Evolutionary conservation across 495 filamentous ascomycete genomes (phyloP), one percentile per base, ranked within the genome.

Genomic region (Penicillium longicatenatum): DNA sequence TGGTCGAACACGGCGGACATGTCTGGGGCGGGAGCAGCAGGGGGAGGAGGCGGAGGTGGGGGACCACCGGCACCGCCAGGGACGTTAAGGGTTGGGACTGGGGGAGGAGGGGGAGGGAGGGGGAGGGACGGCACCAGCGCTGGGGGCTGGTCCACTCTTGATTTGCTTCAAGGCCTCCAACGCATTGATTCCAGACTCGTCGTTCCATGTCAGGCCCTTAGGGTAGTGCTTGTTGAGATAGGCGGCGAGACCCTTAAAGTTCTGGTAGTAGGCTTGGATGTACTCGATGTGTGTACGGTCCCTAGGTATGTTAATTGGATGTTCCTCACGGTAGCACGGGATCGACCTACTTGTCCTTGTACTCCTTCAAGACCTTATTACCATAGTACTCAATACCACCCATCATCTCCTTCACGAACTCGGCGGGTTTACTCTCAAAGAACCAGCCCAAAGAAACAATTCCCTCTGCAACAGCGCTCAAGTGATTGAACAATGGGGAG

Each of bases 401-500:
- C 8, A 94, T 75, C 47, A 86, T 85, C 47, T 96, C 93, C 29
- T 81, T 80, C 37, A 97, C 86, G 60, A 90, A 91, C 52, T 91
- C 90, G 59, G 81, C 85, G 1, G 94, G 94, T 68, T 91, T 92
- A 26, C 74, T 73, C 44, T 92, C 87, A 20, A 91, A 82, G 52
- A 97, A 86, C 94, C 94, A 98, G 19, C 86, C 86, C 41, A 98
- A 76, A 7, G 89, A 86, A 57, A 85, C 84, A 62, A 96, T 92
- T 62, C 92, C 91, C 63, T 97, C 93, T 2, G 90, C 84, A n/a
- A 98, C 88, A 42, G 91, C 84, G 59, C 86, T 88, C 17, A 98
- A 74, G 63, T 97, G 90, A 61, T 88, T 86, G 68, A 89, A 90
- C 39, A 88, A 66, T 2, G 86, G 80, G 3, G 85, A 84, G 16